Conservation (phyloP, 2,329 filamentous ascomycete species). For the Alternaria solani region DNA sequence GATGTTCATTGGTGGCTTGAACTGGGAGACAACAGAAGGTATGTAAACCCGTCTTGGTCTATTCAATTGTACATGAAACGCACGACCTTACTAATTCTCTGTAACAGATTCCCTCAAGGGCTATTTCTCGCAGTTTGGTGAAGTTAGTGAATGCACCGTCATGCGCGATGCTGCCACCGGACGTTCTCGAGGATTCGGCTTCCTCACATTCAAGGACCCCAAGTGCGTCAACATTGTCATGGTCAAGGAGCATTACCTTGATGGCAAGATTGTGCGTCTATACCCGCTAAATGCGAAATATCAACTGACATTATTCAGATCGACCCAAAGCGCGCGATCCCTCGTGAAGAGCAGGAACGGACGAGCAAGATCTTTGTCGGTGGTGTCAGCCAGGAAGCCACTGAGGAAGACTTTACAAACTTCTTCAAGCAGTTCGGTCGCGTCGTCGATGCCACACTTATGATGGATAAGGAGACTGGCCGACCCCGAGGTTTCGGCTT, state of each 20-base stretch:
- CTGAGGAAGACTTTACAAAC: constrained; percentile 92
- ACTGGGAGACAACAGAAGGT: constrained; percentile 99
- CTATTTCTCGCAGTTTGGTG: constrained; percentile 97
- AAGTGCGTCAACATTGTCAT: constrained; percentile 99
- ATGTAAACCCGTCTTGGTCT: constrained; percentile 55
- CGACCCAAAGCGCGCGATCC: constrained; percentile 96
- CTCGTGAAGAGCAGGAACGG: constrained; percentile 95
- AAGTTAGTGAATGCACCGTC: constrained; percentile 98
- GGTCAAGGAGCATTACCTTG: constrained; percentile 98
- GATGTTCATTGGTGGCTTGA: constrained; percentile 99
- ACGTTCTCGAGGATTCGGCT: constrained; percentile 93
- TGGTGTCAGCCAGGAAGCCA: constrained; percentile 95
- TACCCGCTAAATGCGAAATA: constrained; percentile 17
- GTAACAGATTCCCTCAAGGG: constrained; percentile 87
- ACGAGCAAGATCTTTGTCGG: constrained; percentile 99
- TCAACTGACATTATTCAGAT: constrained; percentile 68
- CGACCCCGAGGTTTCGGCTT: constrained; percentile 95
- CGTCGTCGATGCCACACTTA: constrained; percentile 95
- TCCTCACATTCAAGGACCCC: constrained; percentile 96
- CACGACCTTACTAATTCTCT: background rate
- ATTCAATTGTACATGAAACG: background rate
- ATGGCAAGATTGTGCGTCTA: constrained; percentile 91
- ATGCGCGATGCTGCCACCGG: constrained; percentile 97
- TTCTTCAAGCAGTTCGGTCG: constrained; percentile 97
- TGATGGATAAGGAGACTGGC: constrained; percentile 99